Conservation (phyloP, 1,284 basidiomycete species). For the Cerrena zonata region DNA sequence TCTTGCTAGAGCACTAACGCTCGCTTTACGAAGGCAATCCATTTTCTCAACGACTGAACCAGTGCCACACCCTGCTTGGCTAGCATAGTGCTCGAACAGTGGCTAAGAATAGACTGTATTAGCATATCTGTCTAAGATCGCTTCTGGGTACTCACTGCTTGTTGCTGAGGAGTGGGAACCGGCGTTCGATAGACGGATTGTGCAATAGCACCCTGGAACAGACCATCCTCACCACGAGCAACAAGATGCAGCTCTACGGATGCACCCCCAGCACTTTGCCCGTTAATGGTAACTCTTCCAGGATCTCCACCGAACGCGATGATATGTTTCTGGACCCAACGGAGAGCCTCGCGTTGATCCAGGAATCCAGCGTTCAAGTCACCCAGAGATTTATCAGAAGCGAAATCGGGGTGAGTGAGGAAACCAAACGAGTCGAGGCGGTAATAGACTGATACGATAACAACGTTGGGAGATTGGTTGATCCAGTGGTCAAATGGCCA, state of each 20-base stretch:
- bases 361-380: slow-evolving; percentile 57
- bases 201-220: slow-evolving; percentile 50
- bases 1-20: slow-evolving; percentile 42
- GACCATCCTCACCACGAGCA: slow-evolving; percentile 32
- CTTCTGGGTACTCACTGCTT: slow-evolving; percentile 32
- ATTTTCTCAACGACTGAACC: slow-evolving; percentile 34
- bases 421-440: slow-evolving; percentile 40
- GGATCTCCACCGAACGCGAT: slow-evolving; percentile 59
- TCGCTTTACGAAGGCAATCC: slow-evolving; percentile 43
- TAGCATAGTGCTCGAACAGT: slow-evolving; percentile 45
- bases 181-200: slow-evolving; percentile 54
- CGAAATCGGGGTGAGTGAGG: slow-evolving; percentile 37
- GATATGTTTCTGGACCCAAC: slow-evolving; percentile 60
- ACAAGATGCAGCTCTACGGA: slow-evolving; percentile 53
- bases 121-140: background rate
- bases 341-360: slow-evolving; percentile 56
- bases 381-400: slow-evolving; percentile 30
- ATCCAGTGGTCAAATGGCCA: slow-evolving; percentile 38
- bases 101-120: no score
- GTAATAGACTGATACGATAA: slow-evolving; percentile 41
- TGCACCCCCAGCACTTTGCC: slow-evolving; percentile 55
- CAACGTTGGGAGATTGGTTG: slow-evolving; percentile 33
- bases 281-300: slow-evolving; percentile 50
- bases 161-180: slow-evolving; percentile 39
- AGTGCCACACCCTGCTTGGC: slow-evolving; percentile 35